A percentile compares a stretch with the other conserved stretches of the same genome.
These are phyloP conservation scores for Suillus weaverae DNA, from an alignment of 768 basidiomycete species.

Conservation along the genomic window DNA sequence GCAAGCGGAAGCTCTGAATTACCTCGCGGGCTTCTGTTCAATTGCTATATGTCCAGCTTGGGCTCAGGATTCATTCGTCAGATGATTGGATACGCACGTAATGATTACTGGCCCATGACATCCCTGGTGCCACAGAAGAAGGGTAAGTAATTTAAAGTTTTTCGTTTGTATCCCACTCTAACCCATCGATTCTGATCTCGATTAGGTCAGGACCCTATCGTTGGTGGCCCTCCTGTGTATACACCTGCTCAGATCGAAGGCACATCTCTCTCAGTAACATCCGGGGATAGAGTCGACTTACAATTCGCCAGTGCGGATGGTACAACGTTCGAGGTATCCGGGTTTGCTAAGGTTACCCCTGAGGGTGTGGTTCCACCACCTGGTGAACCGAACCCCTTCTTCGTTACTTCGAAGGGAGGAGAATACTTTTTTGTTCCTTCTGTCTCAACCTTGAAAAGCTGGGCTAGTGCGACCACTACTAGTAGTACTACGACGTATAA, in stretches of 20 bases:
- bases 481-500: neutral
- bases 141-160: no score
- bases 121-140: no score
- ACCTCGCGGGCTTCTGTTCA: no score
- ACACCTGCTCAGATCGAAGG: neutral
- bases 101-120: no score
- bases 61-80: no score
- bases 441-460: neutral
- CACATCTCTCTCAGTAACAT: neutral
- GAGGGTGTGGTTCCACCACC: neutral
- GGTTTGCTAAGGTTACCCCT: neutral
- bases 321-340: neutral
- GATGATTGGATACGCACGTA: no score
- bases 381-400: neutral
- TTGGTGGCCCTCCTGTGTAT: neutral
- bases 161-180: neutral
- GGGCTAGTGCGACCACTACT: neutral
- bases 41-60: no score
- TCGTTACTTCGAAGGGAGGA: neutral
- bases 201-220: neutral
- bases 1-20: no score
- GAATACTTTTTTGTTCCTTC: neutral
- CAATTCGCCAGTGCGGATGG: neutral
- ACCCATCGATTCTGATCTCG: neutral
- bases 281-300: neutral